These are phyloP conservation scores for Aeschynomene evenia DNA, from an alignment of 306 rosid species.

Conservation along the genomic window DNA sequence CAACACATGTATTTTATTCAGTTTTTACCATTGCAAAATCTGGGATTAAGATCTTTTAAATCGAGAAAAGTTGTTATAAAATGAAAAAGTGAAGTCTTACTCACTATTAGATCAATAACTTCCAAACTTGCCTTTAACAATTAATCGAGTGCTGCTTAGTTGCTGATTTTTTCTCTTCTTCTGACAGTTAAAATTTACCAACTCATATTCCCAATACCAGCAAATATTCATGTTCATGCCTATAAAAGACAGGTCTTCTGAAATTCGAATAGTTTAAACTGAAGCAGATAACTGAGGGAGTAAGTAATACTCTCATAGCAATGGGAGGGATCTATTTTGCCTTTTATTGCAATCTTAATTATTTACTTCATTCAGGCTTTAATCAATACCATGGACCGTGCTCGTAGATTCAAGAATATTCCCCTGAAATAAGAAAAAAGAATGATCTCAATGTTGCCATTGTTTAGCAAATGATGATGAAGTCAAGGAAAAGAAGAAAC, in stretches of 20 bases:
- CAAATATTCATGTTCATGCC: neutral
- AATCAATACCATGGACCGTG: constrained; percentile 61
- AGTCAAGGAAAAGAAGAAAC: neutral
- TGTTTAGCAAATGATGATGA: constrained; percentile 11
- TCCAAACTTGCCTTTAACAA: constrained; percentile 9
- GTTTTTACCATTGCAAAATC: too few relatives aligned
- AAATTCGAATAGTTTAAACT: neutral
- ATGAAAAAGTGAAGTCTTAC: too few relatives aligned
- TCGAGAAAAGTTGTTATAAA: too few relatives aligned
- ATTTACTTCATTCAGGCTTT: constrained; percentile 53
- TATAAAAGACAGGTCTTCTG: neutral
- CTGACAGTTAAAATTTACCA: neutral
- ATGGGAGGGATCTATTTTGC: constrained; percentile 3
- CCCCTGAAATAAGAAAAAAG: constrained; percentile 58
- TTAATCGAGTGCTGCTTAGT: neutral
- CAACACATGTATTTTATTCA: too few relatives aligned
- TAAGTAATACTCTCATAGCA: neutral
- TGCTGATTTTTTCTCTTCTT: neutral
- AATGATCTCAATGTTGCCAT: constrained; percentile 9
- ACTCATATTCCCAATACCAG: neutral
- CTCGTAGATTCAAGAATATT: constrained; percentile 77
- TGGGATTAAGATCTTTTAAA: too few relatives aligned
- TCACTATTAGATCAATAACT: too few relatives aligned
- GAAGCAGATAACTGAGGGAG: neutral
- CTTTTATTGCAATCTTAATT: neutral